Evolutionary conservation across 768 basidiomycete species (phyloP), one percentile per base, ranked within the genome.

Genomic region (Boletus bicolor): DNA sequence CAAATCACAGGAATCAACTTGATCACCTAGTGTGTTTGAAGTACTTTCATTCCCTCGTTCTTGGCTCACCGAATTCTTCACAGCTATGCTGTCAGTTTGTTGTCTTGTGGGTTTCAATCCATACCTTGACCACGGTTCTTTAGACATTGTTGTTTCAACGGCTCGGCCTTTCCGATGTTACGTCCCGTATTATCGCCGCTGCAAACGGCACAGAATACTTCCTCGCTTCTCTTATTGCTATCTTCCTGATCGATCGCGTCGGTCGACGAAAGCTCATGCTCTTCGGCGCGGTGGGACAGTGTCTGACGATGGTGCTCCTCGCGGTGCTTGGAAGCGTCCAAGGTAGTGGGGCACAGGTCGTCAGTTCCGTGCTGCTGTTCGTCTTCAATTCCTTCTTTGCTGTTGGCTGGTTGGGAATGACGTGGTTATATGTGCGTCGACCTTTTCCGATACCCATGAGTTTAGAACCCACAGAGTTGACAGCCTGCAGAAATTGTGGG

Each of bases 341-440:
- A 49, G 80, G 75, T 34, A 67, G 69, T 10, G 79, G 74, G 0
- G 71, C 80, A 4, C 80, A 82, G 51, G 71, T 82, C 43, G 73
- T 78, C 15, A 82, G 83, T 28, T 74, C 81, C 0, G 75, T 86
- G 36, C 64, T 85, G 3, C 68, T 87, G 1, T 87, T 88, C 65
- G 78, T 85, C n/a, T 87, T 85, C 76, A 86, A 86, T 68, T 82
- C 82, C 15, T 82, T 84, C 72, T 88, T 88, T 64, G 84, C 84
- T 0, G 70, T 85, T 51, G 85, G 85, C 0, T 88, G 85, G 85
- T 67, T 87, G 41, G 83, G 85, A 17, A 84, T 86, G 80, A 84
- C 86, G 1, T 87, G 85, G 84, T 72, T 87, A 56, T 86, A 84
- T 61, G 82, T 83, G 57, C 64, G 81, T 73, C 28, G 17, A 35